These are phyloP conservation scores for Letharia lupina DNA, from an alignment of 495 filamentous ascomycete species.

Conservation along the genomic window DNA sequence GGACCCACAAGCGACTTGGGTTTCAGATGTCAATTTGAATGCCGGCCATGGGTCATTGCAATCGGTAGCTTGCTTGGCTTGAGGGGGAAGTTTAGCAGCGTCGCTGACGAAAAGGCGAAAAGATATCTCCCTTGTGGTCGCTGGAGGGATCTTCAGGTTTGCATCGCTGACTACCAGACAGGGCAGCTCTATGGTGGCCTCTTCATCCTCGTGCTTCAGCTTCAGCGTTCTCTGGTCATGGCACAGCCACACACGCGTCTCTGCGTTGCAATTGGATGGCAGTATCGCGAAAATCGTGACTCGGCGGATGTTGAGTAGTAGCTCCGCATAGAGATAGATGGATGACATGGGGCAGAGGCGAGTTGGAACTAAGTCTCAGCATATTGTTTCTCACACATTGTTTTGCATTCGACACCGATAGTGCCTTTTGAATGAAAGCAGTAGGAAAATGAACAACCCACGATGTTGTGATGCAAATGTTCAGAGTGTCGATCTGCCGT, in stretches of 20 bases:
- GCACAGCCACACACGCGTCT: conserved; percentile 30
- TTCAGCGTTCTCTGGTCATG: conserved; percentile 43
- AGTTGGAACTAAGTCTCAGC: not conserved
- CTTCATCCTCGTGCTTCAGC: conserved; percentile 45
- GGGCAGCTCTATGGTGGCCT: conserved; percentile 57
- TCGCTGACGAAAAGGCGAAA: conserved; percentile 62
- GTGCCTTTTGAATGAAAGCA: not conserved
- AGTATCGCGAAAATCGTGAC: conserved; percentile 66
- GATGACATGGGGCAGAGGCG: conserved; percentile 5
- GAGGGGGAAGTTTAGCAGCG: conserved; percentile 27
- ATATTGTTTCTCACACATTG: not conserved
- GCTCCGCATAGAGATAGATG: conserved; percentile 70
- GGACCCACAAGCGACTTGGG: conserved; percentile 53
- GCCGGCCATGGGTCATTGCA: conserved; percentile 67
- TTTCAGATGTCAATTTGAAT: conserved; percentile 43
- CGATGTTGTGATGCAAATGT: not conserved
- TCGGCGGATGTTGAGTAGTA: conserved; percentile 78
- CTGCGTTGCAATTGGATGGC: conserved; percentile 32
- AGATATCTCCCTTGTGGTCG: conserved; percentile 42
- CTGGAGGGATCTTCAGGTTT: conserved; percentile 31
- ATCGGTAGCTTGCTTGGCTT: conserved; percentile 20
- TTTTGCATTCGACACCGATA: not conserved
- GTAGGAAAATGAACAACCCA: not conserved
- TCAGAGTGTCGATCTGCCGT: not conserved
- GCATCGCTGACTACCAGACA: conserved; percentile 41